Conservation (phyloP, 2,329 filamentous ascomycete genomes). For the Pleochaeta shiraiana region DNA sequence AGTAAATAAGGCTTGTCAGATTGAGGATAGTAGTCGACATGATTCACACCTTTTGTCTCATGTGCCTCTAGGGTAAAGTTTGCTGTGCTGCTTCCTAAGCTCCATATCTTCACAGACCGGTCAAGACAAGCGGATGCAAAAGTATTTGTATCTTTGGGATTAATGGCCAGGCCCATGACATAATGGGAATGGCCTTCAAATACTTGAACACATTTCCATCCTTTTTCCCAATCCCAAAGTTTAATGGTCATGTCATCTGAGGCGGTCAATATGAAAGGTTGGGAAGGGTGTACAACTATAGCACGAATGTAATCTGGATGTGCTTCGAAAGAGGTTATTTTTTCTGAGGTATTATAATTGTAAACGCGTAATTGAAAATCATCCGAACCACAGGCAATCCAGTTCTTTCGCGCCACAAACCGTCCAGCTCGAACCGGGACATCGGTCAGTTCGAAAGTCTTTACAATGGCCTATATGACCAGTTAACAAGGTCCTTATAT, state of each 20-base stretch:
- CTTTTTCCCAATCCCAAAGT: slow-evolving; percentile 97
- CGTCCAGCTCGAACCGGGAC: slow-evolving; percentile 92
- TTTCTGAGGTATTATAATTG: slow-evolving; percentile 99
- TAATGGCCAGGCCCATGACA: slow-evolving; percentile 92
- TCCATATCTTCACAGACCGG: slow-evolving; percentile 96
- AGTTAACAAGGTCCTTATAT: slow-evolving; percentile 6
- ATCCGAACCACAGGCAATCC: slow-evolving; percentile 90
- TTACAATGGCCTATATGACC: slow-evolving; percentile 51
- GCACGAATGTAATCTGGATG: slow-evolving; percentile 98
- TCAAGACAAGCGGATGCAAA: slow-evolving; percentile 91
- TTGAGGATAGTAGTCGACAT: slow-evolving; percentile 74
- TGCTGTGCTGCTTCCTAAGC: slow-evolving; percentile 72
- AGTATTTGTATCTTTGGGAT: slow-evolving; percentile 90
- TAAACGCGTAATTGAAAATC: slow-evolving; percentile 79
- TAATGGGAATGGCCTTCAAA: slow-evolving; percentile 96
- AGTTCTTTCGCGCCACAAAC: slow-evolving; percentile 96
- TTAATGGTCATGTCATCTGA: slow-evolving; percentile 98
- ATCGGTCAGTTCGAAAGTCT: slow-evolving; percentile 97
- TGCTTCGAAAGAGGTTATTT: slow-evolving; percentile 91
- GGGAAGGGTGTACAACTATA: slow-evolving; percentile 85
- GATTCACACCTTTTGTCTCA: slow-evolving; percentile 93
- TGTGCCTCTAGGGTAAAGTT: slow-evolving; percentile 97
- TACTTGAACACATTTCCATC: slow-evolving; percentile 86
- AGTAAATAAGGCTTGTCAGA: slow-evolving; percentile 70
- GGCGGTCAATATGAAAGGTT: slow-evolving; percentile 88